phyloP scores from a whole-genome alignment of 306 rosid species.

The Trifolium dubium region DNA sequence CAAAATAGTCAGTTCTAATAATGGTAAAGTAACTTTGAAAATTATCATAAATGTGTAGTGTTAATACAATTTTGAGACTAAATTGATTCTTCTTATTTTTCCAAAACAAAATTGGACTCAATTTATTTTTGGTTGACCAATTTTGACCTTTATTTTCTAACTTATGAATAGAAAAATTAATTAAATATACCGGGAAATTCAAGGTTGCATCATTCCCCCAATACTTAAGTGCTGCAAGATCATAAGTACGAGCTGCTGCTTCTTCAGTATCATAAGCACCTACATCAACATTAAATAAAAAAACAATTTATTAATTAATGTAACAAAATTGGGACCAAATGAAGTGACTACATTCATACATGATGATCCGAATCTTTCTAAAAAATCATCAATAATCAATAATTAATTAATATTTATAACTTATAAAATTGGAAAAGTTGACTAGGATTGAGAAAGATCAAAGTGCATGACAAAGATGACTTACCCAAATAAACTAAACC shows the following conservation, averaged over 20 bases:
- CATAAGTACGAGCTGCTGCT: constrained; percentile 90
- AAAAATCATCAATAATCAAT: not conserved
- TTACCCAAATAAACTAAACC: constrained; percentile 97
- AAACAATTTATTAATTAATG: not conserved
- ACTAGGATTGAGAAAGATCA: constrained; percentile 42
- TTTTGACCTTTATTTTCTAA: not conserved
- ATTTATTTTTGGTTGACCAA: not conserved
- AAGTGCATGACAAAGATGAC: constrained; percentile 34
- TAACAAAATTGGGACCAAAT: not conserved
- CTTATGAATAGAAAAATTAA: not conserved
- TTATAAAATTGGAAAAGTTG: constrained; percentile 23
- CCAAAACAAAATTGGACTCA: not conserved
- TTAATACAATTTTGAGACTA: not conserved
- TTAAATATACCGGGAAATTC: constrained; percentile 74
- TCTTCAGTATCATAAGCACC: constrained; percentile 93
- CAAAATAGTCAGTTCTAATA: not conserved
- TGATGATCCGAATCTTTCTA: constrained; percentile 33
- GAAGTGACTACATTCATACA: not conserved
- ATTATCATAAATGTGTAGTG: not conserved
- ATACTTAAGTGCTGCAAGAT: constrained; percentile 94
- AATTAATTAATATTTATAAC: constrained; percentile 16
- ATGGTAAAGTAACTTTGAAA: not conserved
- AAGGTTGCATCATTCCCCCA: constrained; percentile 81
- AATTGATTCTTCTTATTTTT: not conserved
- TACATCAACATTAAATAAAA: constrained; percentile 20